Evolutionary conservation across 2,329 filamentous ascomycete species (phyloP).

Genomic region (Dothideomycetes sp.): DNA sequence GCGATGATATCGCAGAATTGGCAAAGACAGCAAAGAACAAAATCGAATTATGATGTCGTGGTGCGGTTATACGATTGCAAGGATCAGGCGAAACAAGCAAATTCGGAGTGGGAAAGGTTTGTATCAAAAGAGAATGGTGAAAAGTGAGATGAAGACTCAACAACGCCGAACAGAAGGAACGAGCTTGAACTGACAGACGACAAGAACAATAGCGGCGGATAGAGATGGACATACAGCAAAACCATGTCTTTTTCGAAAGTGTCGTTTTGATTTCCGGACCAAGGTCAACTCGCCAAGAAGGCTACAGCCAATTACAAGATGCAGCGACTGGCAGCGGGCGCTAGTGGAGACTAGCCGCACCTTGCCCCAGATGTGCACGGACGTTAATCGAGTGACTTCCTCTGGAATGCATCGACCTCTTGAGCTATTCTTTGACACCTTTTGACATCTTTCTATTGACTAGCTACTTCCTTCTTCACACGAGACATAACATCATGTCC

Average conservation of each 20-base stretch:
- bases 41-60: no score
- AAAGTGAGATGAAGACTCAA: not conserved
- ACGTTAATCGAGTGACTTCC: not conserved
- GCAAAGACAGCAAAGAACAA: no score
- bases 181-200: not conserved
- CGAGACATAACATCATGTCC: conserved; percentile 17
- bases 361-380: conserved; percentile 1
- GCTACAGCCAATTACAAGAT: conserved; percentile 7
- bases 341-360: conserved; percentile 7
- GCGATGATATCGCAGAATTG: no score
- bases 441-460: no score
- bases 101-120: no score
- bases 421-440: not conserved
- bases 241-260: conserved; percentile 10
- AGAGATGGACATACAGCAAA: not conserved
- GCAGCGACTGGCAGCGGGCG: not conserved
- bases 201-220: not conserved
- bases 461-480: no score
- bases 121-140: not conserved
- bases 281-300: not conserved
- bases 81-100: no score
- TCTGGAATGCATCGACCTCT: not conserved
- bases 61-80: no score
- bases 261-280: conserved; percentile 7
- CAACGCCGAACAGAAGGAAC: not conserved